A percentile compares a stretch with the other conserved stretches of the same genome.
phyloP scores from a whole-genome alignment of 345 rosid species.

The Hibiscus tridactylites region DNA sequence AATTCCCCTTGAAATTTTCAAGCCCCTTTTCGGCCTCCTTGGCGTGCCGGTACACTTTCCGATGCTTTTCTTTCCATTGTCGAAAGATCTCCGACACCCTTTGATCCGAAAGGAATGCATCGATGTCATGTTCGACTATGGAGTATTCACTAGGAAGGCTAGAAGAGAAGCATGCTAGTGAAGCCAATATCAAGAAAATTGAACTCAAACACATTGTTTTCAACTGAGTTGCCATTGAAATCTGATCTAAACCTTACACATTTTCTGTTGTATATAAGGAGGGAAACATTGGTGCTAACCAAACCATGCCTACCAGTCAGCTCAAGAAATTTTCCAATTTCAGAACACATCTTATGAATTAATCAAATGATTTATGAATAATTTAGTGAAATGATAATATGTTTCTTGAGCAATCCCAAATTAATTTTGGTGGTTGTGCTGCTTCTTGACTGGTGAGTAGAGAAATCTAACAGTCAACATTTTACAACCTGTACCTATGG shows the following conservation, averaged over 20 bases:
- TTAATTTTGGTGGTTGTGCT: slow-evolving; percentile 10
- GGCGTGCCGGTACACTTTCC: slow-evolving; percentile 35
- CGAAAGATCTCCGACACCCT: slow-evolving; percentile 36
- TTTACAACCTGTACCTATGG: not conserved
- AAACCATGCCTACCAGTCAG: slow-evolving; percentile 42
- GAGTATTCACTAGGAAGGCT: slow-evolving; percentile 38
- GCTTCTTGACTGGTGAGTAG: slow-evolving; percentile 14
- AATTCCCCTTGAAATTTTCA: slow-evolving; percentile 34
- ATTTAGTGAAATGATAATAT: not conserved
- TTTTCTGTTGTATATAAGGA: slow-evolving; percentile 11
- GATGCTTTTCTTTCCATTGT: slow-evolving; percentile 44
- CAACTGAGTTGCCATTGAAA: not conserved
- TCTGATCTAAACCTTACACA: not conserved
- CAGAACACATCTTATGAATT: slow-evolving; percentile 2
- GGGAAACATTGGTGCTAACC: not conserved
- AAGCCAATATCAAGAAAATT: slow-evolving; percentile 23
- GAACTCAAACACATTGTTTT: slow-evolving; percentile 24
- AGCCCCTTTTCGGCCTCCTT: slow-evolving; percentile 43
- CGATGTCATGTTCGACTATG: slow-evolving; percentile 23
- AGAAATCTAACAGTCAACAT: slow-evolving; percentile 23
- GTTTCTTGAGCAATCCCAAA: slow-evolving; percentile 5
- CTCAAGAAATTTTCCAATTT: not conserved
- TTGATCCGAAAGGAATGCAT: slow-evolving; percentile 34
- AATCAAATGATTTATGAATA: not conserved
- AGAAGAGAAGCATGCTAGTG: slow-evolving; percentile 17